Percentiles rank a stretch among this genome's conserved stretches.
Evolutionary conservation across 768 basidiomycete species (phyloP).

Genomic region (Calvatia gigantea): DNA sequence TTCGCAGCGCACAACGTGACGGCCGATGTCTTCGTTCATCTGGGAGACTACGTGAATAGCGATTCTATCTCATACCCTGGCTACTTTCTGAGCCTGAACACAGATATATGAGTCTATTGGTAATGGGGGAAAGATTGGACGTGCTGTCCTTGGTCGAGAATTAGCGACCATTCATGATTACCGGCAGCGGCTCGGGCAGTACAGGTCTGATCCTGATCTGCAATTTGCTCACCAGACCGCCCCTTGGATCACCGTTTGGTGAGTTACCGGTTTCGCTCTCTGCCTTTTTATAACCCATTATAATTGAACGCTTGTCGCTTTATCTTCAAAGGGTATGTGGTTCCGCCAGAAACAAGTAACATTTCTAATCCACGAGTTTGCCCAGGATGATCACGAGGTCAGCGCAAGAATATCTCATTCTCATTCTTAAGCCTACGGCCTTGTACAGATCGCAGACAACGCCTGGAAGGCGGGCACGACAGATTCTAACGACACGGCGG

Average conservation of each 20-base stretch:
- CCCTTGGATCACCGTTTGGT: constrained; percentile 58
- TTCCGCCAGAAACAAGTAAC: not conserved
- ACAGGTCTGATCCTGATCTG: constrained; percentile 48
- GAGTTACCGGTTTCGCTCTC: constrained; percentile 8
- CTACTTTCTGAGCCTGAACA: not conserved
- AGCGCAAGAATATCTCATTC: not conserved
- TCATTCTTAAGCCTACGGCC: not conserved
- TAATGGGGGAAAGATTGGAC: constrained; percentile 17
- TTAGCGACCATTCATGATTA: constrained; percentile 57
- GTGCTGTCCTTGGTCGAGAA: constrained; percentile 43
- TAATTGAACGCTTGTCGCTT: not conserved
- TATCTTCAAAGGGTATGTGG: not conserved
- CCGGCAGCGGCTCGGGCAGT: constrained; percentile 46
- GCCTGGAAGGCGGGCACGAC: constrained; percentile 55
- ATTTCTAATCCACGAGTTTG: not conserved
- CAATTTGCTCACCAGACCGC: constrained; percentile 43
- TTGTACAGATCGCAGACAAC: constrained; percentile 51
- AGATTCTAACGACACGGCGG: constrained; percentile 48
- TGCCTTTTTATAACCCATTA: too few species aligned
- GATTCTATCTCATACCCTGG: not conserved
- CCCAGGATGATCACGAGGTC: constrained; percentile 50
- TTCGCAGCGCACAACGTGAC: constrained; percentile 48
- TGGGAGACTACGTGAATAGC: constrained; percentile 51
- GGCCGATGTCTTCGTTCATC: constrained; percentile 51
- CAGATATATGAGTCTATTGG: constrained; percentile 49